These are phyloP conservation scores for Mrakia blollopis DNA, from an alignment of 768 basidiomycete genomes.

Conservation along the genomic window DNA sequence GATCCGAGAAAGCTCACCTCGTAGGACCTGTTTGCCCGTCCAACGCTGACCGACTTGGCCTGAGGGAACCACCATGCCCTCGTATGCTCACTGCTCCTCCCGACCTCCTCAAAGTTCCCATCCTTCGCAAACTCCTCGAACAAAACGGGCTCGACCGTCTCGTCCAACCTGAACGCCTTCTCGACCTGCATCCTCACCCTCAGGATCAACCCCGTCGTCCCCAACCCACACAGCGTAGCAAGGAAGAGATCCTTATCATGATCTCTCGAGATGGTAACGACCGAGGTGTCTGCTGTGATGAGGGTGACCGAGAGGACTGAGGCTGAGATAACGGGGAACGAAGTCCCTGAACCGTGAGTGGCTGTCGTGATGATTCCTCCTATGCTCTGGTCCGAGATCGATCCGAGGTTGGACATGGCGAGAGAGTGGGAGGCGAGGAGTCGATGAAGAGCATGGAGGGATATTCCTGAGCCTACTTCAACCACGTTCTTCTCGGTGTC, in stretches of 20 bases:
- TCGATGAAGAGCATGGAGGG: constrained; percentile 65
- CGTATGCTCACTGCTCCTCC: constrained; percentile 71
- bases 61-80: constrained; percentile 94
- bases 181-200: constrained; percentile 72
- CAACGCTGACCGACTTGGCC: constrained; percentile 63
- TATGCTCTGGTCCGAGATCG: constrained; percentile 92
- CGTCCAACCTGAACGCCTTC: constrained; percentile 71
- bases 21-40: constrained; percentile 65
- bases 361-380: constrained; percentile 89
- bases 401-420: constrained; percentile 88
- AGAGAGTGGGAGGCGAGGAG: constrained; percentile 62
- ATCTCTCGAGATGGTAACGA: constrained; percentile 58
- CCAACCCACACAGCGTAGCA: constrained; percentile 85
- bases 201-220: constrained; percentile 82
- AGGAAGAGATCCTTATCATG: constrained; percentile 71
- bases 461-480: constrained; percentile 43
- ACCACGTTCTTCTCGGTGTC: constrained; percentile 35
- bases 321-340: constrained; percentile 73
- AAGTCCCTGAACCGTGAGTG: constrained; percentile 84
- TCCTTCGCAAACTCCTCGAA: constrained; percentile 48
- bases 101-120: constrained; percentile 41
- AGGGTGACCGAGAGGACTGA: constrained; percentile 70
- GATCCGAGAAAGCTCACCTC: constrained; percentile 55
- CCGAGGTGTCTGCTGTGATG: constrained; percentile 68
- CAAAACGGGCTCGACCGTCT: constrained; percentile 57